Base-by-base conservation (phyloP, 179 eudicot species). In the Vitellaria paradoxa region DNA sequence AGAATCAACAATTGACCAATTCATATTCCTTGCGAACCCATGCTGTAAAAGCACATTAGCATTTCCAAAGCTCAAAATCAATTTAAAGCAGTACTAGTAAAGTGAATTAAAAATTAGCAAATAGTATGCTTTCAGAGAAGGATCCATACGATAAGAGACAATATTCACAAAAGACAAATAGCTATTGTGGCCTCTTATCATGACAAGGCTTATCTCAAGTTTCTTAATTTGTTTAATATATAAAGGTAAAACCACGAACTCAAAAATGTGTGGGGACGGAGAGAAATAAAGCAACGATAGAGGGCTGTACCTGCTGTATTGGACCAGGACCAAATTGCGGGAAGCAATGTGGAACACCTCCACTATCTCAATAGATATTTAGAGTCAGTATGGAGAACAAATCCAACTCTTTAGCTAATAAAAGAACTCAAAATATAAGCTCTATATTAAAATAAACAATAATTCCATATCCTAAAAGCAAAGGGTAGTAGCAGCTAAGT, bases 271-370 rank as follows among this genome's bases (percentile, higher is more conserved):
- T 42, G 45, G 45, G 3, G 45, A 42, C 5, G 45, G 45, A 42
- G 3, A 4, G 45, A 3, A 42, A 42, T 42, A 42, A 42, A 42
- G 45, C 45, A 42, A 42, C 3, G 45, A 42, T 42, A 82, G 67
- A 69, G 56, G 76, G 67, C 71, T 68, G 75, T 84, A 96, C 99
- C 99, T 96, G 99, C 88, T 94, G 99, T 21, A 96, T 93, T 74
- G 83, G 65, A 75, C 99, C 99, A 12, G 98, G 98, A 75, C 98
- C 98, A 84, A 96, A 96, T 79, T 96, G 99, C 70, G 99, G 98
- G 85, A 96, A 96, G 78, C 99, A 96, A 85, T 96, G 99, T 37
- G 98, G 99, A 78, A 89, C 84, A 56, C 99, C 99, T 81, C 99
- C 99, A 87, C 99, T 96, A 65, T 79, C 68, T 45, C 79, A 72